Conservation (phyloP, 2,329 filamentous ascomycete species). For the Triangularia setosa region DNA sequence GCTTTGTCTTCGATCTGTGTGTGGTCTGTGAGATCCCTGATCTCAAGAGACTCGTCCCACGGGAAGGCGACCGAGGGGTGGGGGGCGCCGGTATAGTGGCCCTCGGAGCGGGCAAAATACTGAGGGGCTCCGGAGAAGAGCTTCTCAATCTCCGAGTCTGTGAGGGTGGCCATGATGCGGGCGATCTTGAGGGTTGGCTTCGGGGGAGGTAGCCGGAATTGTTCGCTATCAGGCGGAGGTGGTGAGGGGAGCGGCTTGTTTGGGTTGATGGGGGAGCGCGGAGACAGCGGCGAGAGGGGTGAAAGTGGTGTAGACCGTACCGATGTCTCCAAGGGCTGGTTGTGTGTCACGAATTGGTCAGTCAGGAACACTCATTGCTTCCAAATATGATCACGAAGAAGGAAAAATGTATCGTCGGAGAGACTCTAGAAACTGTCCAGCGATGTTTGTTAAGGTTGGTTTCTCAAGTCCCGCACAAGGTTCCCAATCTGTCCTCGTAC, state of each 20-base stretch:
- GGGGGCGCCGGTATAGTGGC: slow-evolving; percentile 56
- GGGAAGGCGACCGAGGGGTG: slow-evolving; percentile 64
- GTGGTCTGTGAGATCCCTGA: slow-evolving; percentile 63
- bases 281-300: slow-evolving; percentile 26
- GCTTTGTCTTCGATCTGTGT: slow-evolving; percentile 59
- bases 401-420: background rate
- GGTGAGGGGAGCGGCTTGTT: slow-evolving; percentile 57
- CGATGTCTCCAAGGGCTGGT: background rate
- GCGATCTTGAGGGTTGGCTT: slow-evolving; percentile 49
- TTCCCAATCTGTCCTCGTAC: slow-evolving; percentile 17
- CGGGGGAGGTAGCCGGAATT: slow-evolving; percentile 36
- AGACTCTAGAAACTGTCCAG: slow-evolving; percentile 4
- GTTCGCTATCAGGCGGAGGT: slow-evolving; percentile 42
- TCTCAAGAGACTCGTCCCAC: slow-evolving; percentile 59
- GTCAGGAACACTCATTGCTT: background rate
- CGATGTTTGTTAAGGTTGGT: background rate
- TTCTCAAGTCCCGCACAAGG: slow-evolving; percentile 5
- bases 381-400: background rate
- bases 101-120: slow-evolving; percentile 60
- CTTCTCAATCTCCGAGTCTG: slow-evolving; percentile 59
- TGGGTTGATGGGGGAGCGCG: slow-evolving; percentile 41
- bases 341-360: slow-evolving; percentile 6
- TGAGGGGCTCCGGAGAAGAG: slow-evolving; percentile 74
- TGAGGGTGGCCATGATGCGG: slow-evolving; percentile 58
- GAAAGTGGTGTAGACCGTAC: slow-evolving; percentile 9